phyloP scores from a whole-genome alignment of 2,329 filamentous ascomycete genomes.

The Fusarium metavorans region DNA sequence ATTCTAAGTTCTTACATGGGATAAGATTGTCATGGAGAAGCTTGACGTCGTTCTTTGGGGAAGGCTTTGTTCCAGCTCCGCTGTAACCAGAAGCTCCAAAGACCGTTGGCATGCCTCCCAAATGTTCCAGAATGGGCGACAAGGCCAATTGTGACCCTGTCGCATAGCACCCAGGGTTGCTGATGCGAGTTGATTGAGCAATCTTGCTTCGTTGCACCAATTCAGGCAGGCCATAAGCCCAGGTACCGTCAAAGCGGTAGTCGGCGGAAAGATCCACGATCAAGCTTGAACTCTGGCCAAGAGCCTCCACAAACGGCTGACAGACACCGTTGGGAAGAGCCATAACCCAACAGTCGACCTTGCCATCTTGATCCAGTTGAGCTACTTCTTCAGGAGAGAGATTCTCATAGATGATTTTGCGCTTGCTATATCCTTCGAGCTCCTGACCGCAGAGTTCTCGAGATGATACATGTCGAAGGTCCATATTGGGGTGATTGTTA shows the following conservation, averaged over 20 bases:
- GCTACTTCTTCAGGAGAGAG: constrained; percentile 87
- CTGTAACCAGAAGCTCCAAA: constrained; percentile 95
- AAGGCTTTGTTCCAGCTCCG: constrained; percentile 81
- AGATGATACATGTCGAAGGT: constrained; percentile 91
- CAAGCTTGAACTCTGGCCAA: constrained; percentile 73
- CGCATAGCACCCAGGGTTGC: constrained; percentile 95
- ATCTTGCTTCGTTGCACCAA: constrained; percentile 82
- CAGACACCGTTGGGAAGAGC: constrained; percentile 95
- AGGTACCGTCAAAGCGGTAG: constrained; percentile 80
- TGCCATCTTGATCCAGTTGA: constrained; percentile 83
- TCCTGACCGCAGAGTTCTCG: constrained; percentile 90
- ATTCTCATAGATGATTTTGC: constrained; percentile 92
- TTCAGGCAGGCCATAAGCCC: constrained; percentile 67
- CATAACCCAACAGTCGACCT: constrained; percentile 98
- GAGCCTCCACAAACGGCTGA: constrained; percentile 91
- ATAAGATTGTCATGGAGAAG: constrained; percentile 89
- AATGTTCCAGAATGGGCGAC: constrained; percentile 79
- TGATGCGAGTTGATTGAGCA: constrained; percentile 82
- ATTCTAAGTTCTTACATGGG: constrained; percentile 66
- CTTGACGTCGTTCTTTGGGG: constrained; percentile 90
- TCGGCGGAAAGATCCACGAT: constrained; percentile 97
- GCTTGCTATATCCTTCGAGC: constrained; percentile 90
- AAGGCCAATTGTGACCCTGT: constrained; percentile 93
- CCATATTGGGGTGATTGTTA: constrained; percentile 89
- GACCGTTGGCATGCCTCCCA: constrained; percentile 82